Evolutionary conservation across 2,329 filamentous ascomycete genomes (phyloP).

Genomic region (Sporothrix brasiliensis): DNA sequence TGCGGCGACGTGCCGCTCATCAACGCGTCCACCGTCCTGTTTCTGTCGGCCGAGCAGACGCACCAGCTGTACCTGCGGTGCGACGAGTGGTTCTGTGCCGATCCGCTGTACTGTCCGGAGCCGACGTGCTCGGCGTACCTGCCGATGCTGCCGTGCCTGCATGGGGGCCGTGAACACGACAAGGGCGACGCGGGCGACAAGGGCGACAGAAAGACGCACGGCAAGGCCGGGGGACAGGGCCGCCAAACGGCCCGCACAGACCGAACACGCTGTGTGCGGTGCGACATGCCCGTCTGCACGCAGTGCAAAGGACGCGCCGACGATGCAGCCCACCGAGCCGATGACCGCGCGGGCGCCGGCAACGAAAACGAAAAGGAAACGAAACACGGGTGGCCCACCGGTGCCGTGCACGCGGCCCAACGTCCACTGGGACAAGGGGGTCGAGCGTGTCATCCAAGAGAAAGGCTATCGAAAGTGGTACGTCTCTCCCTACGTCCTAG

Average conservation of each 20-base stretch:
- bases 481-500: neutral
- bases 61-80: constrained; percentile 1
- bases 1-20: neutral
- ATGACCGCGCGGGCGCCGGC: neutral
- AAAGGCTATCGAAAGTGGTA: constrained; percentile 12
- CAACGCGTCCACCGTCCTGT: constrained; percentile 8
- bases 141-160: constrained; percentile 20
- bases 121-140: constrained; percentile 22
- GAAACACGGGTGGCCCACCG: neutral
- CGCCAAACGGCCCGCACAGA: no score
- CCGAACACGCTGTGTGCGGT: neutral
- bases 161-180: neutral
- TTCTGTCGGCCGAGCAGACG: neutral
- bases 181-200: no score
- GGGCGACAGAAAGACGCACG: no score
- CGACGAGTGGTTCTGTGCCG: constrained; percentile 20
- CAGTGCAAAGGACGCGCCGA: constrained; percentile 21
- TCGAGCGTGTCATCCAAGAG: neutral
- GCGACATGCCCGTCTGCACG: constrained; percentile 17
- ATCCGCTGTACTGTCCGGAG: constrained; percentile 20
- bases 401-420: constrained; percentile 13
- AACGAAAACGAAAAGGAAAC: neutral
- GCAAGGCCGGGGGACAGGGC: no score
- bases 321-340: neutral
- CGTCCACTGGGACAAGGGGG: neutral